A percentile compares a stretch with the other conserved stretches of the same genome.
Evolutionary conservation across 83 land plant species (phyloP).

Genomic region (Isoetes engelmannii): DNA sequence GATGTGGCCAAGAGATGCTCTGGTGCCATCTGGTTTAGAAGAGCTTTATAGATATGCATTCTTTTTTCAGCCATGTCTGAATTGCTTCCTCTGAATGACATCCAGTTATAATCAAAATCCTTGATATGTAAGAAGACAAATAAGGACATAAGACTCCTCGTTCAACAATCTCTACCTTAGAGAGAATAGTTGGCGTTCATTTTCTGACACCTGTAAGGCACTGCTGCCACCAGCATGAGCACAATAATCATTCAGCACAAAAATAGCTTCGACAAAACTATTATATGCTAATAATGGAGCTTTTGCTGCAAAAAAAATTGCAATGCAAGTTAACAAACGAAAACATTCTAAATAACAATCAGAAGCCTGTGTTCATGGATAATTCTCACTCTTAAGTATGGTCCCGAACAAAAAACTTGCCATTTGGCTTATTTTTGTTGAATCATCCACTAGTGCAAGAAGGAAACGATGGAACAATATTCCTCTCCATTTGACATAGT

Average conservation of each 20-base stretch:
- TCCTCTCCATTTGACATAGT: conserved; percentile 96
- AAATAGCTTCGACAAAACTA: conserved; percentile 88
- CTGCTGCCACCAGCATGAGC: conserved; percentile 49
- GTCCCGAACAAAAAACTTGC: conserved; percentile 78
- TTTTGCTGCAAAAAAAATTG: conserved; percentile 53
- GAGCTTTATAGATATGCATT: conserved; percentile 72
- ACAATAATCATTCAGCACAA: conserved; percentile 66
- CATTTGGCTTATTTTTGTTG: conserved; percentile 66
- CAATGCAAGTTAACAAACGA: conserved; percentile 6
- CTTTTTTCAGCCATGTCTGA: conserved; percentile 43
- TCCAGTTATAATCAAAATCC: not conserved
- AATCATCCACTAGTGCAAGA: conserved; percentile 78
- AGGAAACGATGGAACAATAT: conserved; percentile 80
- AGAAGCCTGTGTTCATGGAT: not conserved
- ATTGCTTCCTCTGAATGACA: conserved; percentile 55
- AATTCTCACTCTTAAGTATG: conserved; percentile 61
- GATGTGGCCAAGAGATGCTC: conserved; percentile 89
- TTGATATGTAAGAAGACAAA: conserved; percentile 3
- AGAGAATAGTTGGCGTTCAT: conserved; percentile 47
- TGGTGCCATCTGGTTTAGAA: conserved; percentile 89
- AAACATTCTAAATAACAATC: not conserved
- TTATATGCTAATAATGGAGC: conserved; percentile 92
- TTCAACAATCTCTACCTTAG: conserved; percentile 41
- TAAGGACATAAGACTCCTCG: too few species aligned
- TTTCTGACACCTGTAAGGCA: conserved; percentile 27